These are phyloP conservation scores for Heritiera fomes DNA, from an alignment of 345 rosid species.

Conservation along the genomic window DNA sequence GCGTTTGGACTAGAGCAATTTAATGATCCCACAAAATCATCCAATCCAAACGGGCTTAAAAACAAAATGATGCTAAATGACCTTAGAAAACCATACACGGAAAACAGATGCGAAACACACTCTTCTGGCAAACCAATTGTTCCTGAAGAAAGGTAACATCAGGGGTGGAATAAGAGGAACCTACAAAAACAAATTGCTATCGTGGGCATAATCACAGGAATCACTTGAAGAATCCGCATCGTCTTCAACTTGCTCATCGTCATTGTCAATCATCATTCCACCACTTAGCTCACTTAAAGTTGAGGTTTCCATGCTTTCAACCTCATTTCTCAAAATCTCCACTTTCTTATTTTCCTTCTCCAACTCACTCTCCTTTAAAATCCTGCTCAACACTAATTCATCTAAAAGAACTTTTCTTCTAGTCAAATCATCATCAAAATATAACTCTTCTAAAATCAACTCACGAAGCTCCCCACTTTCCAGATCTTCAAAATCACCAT, in stretches of 20 bases:
- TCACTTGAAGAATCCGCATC: constrained; percentile 63
- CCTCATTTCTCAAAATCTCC: constrained; percentile 35
- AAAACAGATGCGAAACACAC: constrained; percentile 66
- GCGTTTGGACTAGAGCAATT: constrained; percentile 66
- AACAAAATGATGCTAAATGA: constrained; percentile 73
- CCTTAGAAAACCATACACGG: constrained; percentile 80
- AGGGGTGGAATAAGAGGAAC: constrained; percentile 47
- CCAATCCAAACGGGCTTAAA: constrained; percentile 79
- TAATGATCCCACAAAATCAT: constrained; percentile 88
- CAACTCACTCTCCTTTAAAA: constrained; percentile 24
- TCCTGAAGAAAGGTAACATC: constrained; percentile 75
- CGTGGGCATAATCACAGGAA: constrained; percentile 53
- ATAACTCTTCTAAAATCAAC: constrained; percentile 50
- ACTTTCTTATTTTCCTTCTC: constrained; percentile 33
- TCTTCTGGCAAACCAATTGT: constrained; percentile 78
- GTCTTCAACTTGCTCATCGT: constrained; percentile 39
- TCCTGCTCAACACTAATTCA: constrained; percentile 38
- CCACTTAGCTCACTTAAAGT: constrained; percentile 35
- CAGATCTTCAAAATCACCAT: constrained; percentile 80
- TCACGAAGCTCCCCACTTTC: constrained; percentile 67
- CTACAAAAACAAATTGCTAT: constrained; percentile 39
- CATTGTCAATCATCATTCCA: constrained; percentile 33
- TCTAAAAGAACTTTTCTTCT: constrained; percentile 56
- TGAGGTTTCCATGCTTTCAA: constrained; percentile 35
- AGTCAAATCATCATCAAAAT: constrained; percentile 54